Conservation (phyloP, 331 rosid genomes). For the Quercus lobata region DNA sequence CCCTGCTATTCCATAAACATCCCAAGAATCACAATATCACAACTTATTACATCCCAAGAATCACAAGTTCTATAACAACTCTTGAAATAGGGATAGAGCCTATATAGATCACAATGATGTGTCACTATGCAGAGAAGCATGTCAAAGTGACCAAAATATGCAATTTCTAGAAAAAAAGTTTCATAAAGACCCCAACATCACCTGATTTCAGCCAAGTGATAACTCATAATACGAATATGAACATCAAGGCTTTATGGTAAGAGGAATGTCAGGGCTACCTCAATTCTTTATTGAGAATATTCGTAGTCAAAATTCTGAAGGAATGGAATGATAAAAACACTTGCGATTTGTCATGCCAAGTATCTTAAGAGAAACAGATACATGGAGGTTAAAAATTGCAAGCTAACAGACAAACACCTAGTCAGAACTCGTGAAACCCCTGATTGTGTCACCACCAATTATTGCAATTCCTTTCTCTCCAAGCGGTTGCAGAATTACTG, state of each 20-base stretch:
- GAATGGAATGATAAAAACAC: neutral
- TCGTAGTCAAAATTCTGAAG: neutral
- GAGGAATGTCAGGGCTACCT: neutral
- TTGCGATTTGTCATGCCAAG: neutral
- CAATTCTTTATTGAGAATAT: neutral
- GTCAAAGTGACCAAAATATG: neutral
- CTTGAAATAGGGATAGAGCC: neutral
- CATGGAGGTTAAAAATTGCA: neutral
- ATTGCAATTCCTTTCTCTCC: conserved; percentile 86
- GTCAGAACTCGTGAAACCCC: conserved; percentile 86
- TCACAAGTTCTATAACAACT: too few species aligned
- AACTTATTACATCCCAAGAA: too few species aligned
- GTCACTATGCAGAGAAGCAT: neutral
- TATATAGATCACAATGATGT: neutral
- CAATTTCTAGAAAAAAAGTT: neutral
- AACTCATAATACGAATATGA: neutral
- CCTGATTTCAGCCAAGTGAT: neutral
- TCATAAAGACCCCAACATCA: neutral
- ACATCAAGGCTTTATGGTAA: neutral
- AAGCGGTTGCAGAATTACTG: conserved; percentile 93
- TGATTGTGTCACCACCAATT: conserved; percentile 82
- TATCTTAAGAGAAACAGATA: neutral
- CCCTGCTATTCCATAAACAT: too few species aligned
- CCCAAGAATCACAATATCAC: too few species aligned
- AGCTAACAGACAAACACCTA: conserved; percentile 44